Evolutionary conservation across 2,329 filamentous ascomycete genomes (phyloP), one percentile per base, ranked within the genome.

Genomic region (Ophiostoma piceae): DNA sequence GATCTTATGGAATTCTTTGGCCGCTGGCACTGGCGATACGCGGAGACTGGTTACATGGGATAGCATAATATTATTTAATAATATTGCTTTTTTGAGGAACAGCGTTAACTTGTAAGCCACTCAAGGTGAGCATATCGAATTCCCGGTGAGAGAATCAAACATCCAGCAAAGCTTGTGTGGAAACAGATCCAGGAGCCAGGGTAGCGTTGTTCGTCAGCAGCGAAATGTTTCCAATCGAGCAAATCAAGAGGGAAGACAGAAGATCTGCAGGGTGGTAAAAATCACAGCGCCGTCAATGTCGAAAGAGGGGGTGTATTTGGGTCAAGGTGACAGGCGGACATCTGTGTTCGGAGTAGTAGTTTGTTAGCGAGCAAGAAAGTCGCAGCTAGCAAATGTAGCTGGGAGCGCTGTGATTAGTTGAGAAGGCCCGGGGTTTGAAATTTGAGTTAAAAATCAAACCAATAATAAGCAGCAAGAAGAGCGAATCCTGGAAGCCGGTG

Each of bases 221-320:
- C 35, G 43, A 70, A 26, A 47, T 51, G 64, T 54, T 22, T 35
- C 29, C 54, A 39, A 70, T 70, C 41, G 66, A 66, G 71, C 75
- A 74, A 76, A 77, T 77, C 75, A 77, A 72, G 73, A 66, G 32
- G 71, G 75, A 74, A 76, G 77, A 77, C 75, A 76, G 73, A 74
- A 66, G 32, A 57, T 71, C 66, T 73, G 73, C 74, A 75, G 74
- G 74, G 71, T 71, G 47, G 68, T 74, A 73, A 70, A 39, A 35
- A 64, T n/a, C 60, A 37, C 60, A 57, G 51, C 26, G 5, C 51
- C 11, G 51, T 22, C 16, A 26, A 26, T 26, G 51, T 57, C 51
- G 51, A 32, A 32, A 62, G 57, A 32, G 57, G 57, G 57, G 57
- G 26, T 29, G 26, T 32, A 32, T 57, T 11, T 57, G 57, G 12